Evolutionary conservation across 2,329 filamentous ascomycete species (phyloP), one percentile per base, ranked within the genome.

Genomic region (Fusarium globosum): DNA sequence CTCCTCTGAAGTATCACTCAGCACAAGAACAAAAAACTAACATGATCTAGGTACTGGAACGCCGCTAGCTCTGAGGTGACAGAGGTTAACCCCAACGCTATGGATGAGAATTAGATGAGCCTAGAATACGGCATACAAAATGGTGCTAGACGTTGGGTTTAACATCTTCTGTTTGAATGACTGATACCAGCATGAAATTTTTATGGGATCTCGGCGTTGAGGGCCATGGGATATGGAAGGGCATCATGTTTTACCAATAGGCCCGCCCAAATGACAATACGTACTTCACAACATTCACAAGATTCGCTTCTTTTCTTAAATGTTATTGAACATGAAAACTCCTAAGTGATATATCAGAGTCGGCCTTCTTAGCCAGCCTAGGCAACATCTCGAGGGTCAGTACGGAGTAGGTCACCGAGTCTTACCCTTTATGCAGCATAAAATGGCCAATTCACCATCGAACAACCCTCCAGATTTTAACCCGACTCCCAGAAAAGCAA

Each of bases 11-110:
- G 30, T 15, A 33, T 20, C 14, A 36, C 18, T 14, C 13, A 26
- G 18, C 23, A 20, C 18, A 11, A 23, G 20, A 48, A 33, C 20
- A 72, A 79, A 30, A 23, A 18, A 73, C 46, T 63, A 60, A 72
- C 26, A 51, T 16, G 42, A 28, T 18, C 36, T 58, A 89, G 87
- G 30, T 90, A 92, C 82, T 93, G 91, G 90, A 89, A 83, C 76
- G 84, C 90, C 6, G 86, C 88, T n/a, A 86, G 81, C 28, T 86
- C 85, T 36, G 83, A 90, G 72, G 88, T 92, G 73, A 92, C 88
- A 10, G 88, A 91, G 78, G 83, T 87, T 35, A 81, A 85, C 63
- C 72, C 79, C 26, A 75, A 80, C 55, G 81, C 81, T 39, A 84
- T 85, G 77, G 82, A 84, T n/a, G 82, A 69, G 57, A 65, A 71